These are phyloP conservation scores for Harringtonia lauricola DNA, from an alignment of 2,329 filamentous ascomycete genomes.

Conservation along the genomic window DNA sequence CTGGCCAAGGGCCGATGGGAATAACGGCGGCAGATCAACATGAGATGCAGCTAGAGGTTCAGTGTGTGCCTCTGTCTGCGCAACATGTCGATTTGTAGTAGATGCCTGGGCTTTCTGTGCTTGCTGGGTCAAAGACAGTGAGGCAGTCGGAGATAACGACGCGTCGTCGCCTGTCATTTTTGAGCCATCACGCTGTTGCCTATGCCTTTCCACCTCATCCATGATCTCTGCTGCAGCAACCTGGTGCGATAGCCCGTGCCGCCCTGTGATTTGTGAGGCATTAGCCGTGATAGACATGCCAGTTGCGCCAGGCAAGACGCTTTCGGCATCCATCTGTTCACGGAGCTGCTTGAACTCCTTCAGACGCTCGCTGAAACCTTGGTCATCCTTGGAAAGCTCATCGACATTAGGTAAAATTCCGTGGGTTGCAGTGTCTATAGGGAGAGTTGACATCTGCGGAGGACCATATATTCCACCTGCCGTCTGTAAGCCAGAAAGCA, in stretches of 20 bases:
- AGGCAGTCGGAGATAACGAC: slow-evolving; percentile 16
- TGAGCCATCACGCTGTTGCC: slow-evolving; percentile 7
- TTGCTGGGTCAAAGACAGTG: slow-evolving; percentile 69
- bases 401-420: slow-evolving; percentile 37
- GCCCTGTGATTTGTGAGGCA: background rate
- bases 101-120: slow-evolving; percentile 62
- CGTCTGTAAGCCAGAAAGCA: slow-evolving; percentile 32
- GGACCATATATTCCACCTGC: slow-evolving; percentile 21
- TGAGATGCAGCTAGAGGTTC: slow-evolving; percentile 39
- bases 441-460: slow-evolving; percentile 23
- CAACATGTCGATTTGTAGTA: slow-evolving; percentile 47
- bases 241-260: background rate
- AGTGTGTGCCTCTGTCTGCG: slow-evolving; percentile 23
- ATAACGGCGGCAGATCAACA: slow-evolving; percentile 65
- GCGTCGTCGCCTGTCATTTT: slow-evolving; percentile 13
- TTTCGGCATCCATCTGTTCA: slow-evolving; percentile 55
- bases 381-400: slow-evolving; percentile 40
- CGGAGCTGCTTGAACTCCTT: slow-evolving; percentile 74
- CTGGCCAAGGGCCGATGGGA: slow-evolving; percentile 60
- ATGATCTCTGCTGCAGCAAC: slow-evolving; percentile 6
- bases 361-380: slow-evolving; percentile 60
- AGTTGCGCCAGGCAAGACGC: slow-evolving; percentile 18
- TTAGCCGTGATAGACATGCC: background rate
- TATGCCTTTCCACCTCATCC: slow-evolving; percentile 4
- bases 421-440: slow-evolving; percentile 27